Base-by-base conservation (phyloP, 2,329 filamentous ascomycete species). In the Colletotrichum magnum region DNA sequence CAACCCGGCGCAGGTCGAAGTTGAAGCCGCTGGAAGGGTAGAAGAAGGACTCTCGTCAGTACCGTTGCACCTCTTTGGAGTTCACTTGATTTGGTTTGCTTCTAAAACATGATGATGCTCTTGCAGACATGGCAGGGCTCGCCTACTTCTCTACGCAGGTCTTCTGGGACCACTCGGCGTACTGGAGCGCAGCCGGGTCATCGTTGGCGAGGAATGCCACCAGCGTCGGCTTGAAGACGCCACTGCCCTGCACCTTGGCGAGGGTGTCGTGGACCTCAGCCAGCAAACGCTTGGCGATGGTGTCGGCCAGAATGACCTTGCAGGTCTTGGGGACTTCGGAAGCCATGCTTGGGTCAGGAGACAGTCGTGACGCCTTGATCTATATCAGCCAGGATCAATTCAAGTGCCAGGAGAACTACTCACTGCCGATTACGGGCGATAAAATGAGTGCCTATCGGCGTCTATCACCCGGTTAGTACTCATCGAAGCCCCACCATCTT, bases 91-190 rank as follows among this genome's bases (percentile, higher is more conserved):
- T 43, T 15, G 6, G 13, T 12, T 15, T 43, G 41, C 13, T 43
- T 15, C 41, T 15, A 43, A 43, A 15, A 43, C 10, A 43, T n/a
- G 41, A 36, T 36, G 32, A 36, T 36, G 32, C 32, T 36, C 32
- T 36, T 36, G 32, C 32, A 36, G 32, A 36, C 39, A 58, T 39
- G 41, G 58, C 41, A n/a, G 48, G 52, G 64, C 32, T 28, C 28
- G 82, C 92, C 92, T 86, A 98, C 95, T 98, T 97, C 80, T 98
- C 95, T 81, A 91, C 89, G 81, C 94, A 97, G 4, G 96, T 98
- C 87, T 97, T 98, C 81, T 94, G 93, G 48, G 95, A 98, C 94
- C 94, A 98, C 81, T 98, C 94, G 63, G 96, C 96, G 79, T 99
- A 98, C 85, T 97, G 94, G 75, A 93, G 86, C 39, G 95, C 95